Base-by-base conservation (phyloP, 148 eudicot species). In the Rheum nobile region DNA sequence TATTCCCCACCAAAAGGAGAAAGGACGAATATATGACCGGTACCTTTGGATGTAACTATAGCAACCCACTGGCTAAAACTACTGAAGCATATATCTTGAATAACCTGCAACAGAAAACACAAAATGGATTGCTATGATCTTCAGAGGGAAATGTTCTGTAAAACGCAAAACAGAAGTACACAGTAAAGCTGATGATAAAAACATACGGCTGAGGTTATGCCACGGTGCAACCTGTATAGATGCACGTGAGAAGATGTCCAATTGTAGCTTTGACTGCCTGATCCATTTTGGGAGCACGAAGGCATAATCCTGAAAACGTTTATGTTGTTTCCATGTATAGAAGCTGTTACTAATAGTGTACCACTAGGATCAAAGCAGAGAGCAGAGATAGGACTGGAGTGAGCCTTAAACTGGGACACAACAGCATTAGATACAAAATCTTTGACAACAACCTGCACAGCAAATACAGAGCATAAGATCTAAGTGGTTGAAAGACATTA, bases 281-380 rank as follows among this genome's bases (percentile, higher is more conserved):
- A 75, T 34, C 77, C 80, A 77, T 68, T 71, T 46, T 63, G 73
- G 65, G 63, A 37, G 70, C 68, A 41, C 28, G 67, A 61, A 21
- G 85, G 87, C 74, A 84, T 77, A 63, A 84, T 84, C 28, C 87
- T 84, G 75, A 84, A 84, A 50, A 84, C 74, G 35, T 84, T 84
- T 42, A 84, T 79, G 73, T 74, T 79, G 48, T 84, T 79, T 28
- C 87, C 87, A 70, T 82, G 78, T 22, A 84, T 70, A 57, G 87
- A 84, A n/a, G 85, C 87, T 57, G 87, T 79, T 35, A 82, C 87
- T 70, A 84, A 52, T 55, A 84, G 77, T 16, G 83, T 84, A 73
- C 87, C 85, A 75, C 87, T 82, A 22, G 85, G 87, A 82, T 84
- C 85, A 54, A 84, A 82, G 68, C 81, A 82, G 37, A 84, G 72